phyloP scores from a whole-genome alignment of 768 basidiomycete genomes.

The Phlebiopsis gigantea region DNA sequence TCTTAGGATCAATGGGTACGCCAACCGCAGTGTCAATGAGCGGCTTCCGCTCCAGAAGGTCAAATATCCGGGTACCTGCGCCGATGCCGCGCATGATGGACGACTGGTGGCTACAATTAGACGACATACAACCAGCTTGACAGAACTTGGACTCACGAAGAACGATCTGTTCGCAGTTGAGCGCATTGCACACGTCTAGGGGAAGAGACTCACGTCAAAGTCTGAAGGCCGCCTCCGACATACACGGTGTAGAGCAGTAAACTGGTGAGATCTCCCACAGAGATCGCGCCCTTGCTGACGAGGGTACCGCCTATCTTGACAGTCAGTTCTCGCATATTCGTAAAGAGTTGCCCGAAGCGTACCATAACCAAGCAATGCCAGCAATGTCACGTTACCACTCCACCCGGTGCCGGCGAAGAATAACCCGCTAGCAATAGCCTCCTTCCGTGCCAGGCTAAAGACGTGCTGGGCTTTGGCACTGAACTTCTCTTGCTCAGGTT shows the following conservation, averaged over 20 bases:
- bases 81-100: constrained; percentile 97
- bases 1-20: constrained; percentile 42
- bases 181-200: neutral
- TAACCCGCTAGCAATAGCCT: constrained; percentile 85
- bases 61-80: constrained; percentile 90
- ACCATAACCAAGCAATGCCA: constrained; percentile 92
- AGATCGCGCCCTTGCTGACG: constrained; percentile 82
- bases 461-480: constrained; percentile 58
- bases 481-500: constrained; percentile 76
- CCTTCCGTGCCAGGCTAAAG: constrained; percentile 72
- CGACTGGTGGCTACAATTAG: constrained; percentile 39
- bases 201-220: constrained; percentile 56
- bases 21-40: constrained; percentile 66
- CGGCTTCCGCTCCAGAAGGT: constrained; percentile 78
- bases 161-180: constrained; percentile 27
- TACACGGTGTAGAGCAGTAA: constrained; percentile 88
- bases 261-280: constrained; percentile 89
- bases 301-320: constrained; percentile 70
- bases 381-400: constrained; percentile 89
- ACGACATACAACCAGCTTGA: constrained; percentile 2
- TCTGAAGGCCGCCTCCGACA: constrained; percentile 74
- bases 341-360: constrained; percentile 16
- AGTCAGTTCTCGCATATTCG: neutral
- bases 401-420: constrained; percentile 92
- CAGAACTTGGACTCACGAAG: constrained; percentile 27